Conservation (phyloP, 345 rosid genomes). For the Gossypium rotundifolium region DNA sequence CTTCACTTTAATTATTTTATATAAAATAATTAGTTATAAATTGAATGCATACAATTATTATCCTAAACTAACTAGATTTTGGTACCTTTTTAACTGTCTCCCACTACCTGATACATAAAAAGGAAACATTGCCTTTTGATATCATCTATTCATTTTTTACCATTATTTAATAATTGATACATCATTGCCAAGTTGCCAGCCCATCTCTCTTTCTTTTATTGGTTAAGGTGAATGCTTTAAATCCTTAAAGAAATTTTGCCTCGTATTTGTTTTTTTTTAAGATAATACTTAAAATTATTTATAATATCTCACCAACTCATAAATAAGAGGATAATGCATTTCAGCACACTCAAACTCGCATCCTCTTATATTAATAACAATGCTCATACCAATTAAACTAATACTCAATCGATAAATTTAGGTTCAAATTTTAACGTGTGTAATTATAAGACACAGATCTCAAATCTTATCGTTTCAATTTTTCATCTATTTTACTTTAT, state of each 20-base stretch:
- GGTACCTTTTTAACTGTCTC: neutral
- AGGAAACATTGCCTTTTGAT: neutral
- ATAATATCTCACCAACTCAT: fast-evolving
- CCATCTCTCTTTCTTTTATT: too few species aligned
- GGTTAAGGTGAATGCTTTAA: too few species aligned
- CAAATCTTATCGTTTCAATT: too few species aligned
- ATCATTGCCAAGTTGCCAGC: too few species aligned
- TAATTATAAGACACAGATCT: too few species aligned
- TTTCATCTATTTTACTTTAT: too few species aligned
- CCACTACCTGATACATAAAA: neutral
- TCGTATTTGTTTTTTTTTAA: too few species aligned
- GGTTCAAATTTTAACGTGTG: too few species aligned
- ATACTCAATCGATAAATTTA: too few species aligned
- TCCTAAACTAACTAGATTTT: neutral
- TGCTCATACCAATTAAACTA: fast-evolving
- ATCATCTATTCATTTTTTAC: too few species aligned
- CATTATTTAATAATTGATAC: too few species aligned
- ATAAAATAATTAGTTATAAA: neutral
- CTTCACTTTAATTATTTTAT: neutral
- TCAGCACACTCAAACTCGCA: fast-evolving
- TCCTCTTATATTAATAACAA: fast-evolving
- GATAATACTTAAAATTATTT: fast-evolving
- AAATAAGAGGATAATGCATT: fast-evolving
- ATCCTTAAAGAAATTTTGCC: too few species aligned
- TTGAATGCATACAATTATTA: neutral